Percentiles rank a stretch among this genome's conserved stretches.
Evolutionary conservation across 2,329 filamentous ascomycete genomes (phyloP).

Genomic region (Trichoderma harzianum): DNA sequence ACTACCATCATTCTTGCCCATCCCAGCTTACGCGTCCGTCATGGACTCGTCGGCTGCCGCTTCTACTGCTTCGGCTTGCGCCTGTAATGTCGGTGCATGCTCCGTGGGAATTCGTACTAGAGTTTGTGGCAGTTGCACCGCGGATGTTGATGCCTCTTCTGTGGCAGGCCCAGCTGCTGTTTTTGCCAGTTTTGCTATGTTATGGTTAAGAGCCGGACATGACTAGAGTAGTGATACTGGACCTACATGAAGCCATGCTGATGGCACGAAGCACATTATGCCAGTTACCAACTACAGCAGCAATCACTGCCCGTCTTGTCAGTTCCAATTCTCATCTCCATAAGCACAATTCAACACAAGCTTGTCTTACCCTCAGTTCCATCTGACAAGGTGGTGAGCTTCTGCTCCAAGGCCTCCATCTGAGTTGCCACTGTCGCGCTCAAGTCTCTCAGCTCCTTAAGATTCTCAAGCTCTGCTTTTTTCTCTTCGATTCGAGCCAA

Average conservation of each 20-base stretch:
- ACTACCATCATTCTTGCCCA: not conserved
- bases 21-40: not conserved
- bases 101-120: slow-evolving; percentile 82
- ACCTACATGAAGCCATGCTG: slow-evolving; percentile 78
- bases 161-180: slow-evolving; percentile 42
- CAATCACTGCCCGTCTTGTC: slow-evolving; percentile 55
- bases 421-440: slow-evolving; percentile 75
- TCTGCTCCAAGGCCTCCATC: slow-evolving; percentile 78
- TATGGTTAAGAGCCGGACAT: not conserved
- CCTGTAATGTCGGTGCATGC: slow-evolving; percentile 63
- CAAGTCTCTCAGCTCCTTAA: slow-evolving; percentile 73
- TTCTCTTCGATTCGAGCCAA: slow-evolving; percentile 79
- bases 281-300: slow-evolving; percentile 83
- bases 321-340: not conserved
- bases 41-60: slow-evolving; percentile 39
- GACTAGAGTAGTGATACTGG: not conserved
- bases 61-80: slow-evolving; percentile 53
- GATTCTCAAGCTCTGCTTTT: slow-evolving; percentile 74
- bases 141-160: slow-evolving; percentile 39
- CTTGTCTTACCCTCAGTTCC: slow-evolving; percentile 69
- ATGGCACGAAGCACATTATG: slow-evolving; percentile 81
- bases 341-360: not conserved
- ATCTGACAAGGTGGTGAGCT: slow-evolving; percentile 71
- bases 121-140: slow-evolving; percentile 68
- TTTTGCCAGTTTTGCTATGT: slow-evolving; percentile 65